Base-by-base conservation (phyloP, 495 filamentous ascomycete genomes). In the Tuber borchii region DNA sequence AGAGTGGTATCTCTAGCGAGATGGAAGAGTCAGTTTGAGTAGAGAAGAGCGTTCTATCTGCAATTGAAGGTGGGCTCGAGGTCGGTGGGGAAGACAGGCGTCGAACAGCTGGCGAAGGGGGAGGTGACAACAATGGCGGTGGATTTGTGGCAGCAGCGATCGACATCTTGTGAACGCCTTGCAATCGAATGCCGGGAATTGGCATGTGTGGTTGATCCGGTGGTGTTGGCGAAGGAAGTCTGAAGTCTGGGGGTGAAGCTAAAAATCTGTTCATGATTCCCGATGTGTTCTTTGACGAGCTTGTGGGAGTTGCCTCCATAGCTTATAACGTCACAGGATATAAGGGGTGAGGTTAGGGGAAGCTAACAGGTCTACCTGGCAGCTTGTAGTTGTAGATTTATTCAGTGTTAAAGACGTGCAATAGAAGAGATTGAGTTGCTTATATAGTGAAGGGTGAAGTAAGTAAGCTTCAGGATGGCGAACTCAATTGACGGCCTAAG, bases 141-240 rank as follows among this genome's bases (percentile, higher is more conserved):
- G 79, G 80, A 40, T 81, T 82, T 48, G 80, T 82, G 37, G 80
- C 80, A 73, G 80, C 80, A 71, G 80, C 80, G 68, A 82, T 82
- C 71, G 80, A 82, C 80, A 82, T 82, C 74, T 82, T 82, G 74
- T 82, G 76, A 77, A 74, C 79, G 81, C 79, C 46, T 71, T 75
- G 79, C 73, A 75, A 81, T 40, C 82, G 80, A 75, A 81, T 73
- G 26, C 69, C 78, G 56, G 76, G 74, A 78, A 80, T 82, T 73
- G 76, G 74, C 56, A 72, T 61, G 69, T 75, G 42, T 42, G 73
- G 75, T 46, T 77, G 74, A 71, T 77, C 80, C 17, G 75, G 80
- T 39, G 77, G 81, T 74, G 81, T 78, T 74, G 81, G 81, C 76
- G 81, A 83, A 44, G 78, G 74, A 68, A 83, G 82, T 74, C 81